Conservation (phyloP, 352 stramenopile genomes). For the Phytophthora meadii region DNA sequence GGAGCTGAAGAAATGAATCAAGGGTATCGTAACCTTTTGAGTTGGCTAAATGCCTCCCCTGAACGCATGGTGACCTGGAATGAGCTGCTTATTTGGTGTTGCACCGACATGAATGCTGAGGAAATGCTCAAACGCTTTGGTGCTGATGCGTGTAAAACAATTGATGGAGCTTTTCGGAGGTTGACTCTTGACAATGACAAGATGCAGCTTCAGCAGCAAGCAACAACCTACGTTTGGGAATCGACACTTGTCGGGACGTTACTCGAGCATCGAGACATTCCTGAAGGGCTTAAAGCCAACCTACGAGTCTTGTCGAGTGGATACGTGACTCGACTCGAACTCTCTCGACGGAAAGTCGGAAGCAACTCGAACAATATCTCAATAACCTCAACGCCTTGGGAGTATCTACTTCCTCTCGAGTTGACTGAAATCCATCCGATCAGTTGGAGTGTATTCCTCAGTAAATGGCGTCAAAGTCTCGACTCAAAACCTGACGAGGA, state of each 20-base stretch:
- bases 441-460: slow-evolving; percentile 63
- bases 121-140: slow-evolving; percentile 38
- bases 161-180: slow-evolving; percentile 30
- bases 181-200: slow-evolving; percentile 19
- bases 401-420: slow-evolving; percentile 37
- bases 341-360: neutral
- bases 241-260: slow-evolving; percentile 42
- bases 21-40: slow-evolving; percentile 11
- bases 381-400: slow-evolving; percentile 20
- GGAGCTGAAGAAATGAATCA: slow-evolving; percentile 2
- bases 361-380: neutral
- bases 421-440: slow-evolving; percentile 49
- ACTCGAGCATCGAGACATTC: slow-evolving; percentile 24
- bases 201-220: neutral
- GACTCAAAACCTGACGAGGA: slow-evolving; percentile 23
- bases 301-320: slow-evolving; percentile 19
- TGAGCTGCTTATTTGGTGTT: slow-evolving; percentile 46
- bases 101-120: slow-evolving; percentile 36
- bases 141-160: slow-evolving; percentile 4
- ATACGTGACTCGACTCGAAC: slow-evolving; percentile 4
- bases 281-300: slow-evolving; percentile 43
- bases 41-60: slow-evolving; percentile 17
- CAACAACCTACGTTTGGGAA: slow-evolving; percentile 47
- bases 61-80: slow-evolving; percentile 39
- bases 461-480: slow-evolving; percentile 51